phyloP scores from a whole-genome alignment of 2,329 filamentous ascomycete genomes.

The Periconia sp. region DNA sequence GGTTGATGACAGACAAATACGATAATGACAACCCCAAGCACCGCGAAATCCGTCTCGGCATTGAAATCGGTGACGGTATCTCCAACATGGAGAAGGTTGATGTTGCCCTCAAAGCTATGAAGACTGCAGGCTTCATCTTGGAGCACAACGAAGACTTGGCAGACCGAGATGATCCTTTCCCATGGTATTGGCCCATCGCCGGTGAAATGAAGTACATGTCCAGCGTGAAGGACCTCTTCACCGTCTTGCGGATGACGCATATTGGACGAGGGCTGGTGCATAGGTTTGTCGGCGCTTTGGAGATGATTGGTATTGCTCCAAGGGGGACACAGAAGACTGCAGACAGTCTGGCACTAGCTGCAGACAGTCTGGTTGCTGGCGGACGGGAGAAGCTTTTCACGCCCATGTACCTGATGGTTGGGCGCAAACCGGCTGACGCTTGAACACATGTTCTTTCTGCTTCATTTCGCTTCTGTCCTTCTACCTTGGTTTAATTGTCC shows the following conservation, averaged over 20 bases:
- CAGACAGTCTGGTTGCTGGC: constrained; percentile 83
- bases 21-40: constrained; percentile 86
- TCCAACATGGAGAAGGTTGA: constrained; percentile 93
- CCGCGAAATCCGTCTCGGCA: constrained; percentile 87
- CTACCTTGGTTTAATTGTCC: background rate
- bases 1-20: constrained; percentile 97
- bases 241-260: constrained; percentile 86
- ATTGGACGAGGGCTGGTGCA: constrained; percentile 75
- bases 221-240: constrained; percentile 76
- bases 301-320: constrained; percentile 74
- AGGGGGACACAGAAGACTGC: constrained; percentile 92
- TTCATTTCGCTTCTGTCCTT: constrained; percentile 13
- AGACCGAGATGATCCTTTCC: constrained; percentile 69
- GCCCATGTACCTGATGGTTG: constrained; percentile 97
- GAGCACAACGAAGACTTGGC: constrained; percentile 86
- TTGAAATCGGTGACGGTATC: constrained; percentile 95
- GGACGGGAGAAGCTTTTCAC: constrained; percentile 92
- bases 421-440: constrained; percentile 69
- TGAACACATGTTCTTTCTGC: constrained; percentile 15
- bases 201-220: constrained; percentile 84
- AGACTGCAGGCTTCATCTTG: constrained; percentile 83
- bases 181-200: constrained; percentile 93
- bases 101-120: constrained; percentile 80
- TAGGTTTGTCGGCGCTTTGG: constrained; percentile 73
- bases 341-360: constrained; percentile 79